Base-by-base conservation (phyloP, 768 basidiomycete species). In the Cantharellus anzutake region DNA sequence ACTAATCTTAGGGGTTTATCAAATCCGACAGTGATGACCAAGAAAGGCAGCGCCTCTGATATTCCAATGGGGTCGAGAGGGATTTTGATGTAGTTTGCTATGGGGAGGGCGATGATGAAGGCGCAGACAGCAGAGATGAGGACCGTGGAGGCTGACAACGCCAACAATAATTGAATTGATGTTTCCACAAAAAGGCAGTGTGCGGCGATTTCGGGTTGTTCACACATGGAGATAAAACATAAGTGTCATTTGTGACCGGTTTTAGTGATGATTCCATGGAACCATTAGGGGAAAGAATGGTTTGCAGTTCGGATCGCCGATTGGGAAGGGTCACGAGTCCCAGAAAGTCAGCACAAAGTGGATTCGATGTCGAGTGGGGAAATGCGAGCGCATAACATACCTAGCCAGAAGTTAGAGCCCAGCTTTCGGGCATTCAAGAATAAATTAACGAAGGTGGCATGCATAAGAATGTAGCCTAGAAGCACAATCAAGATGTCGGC, bases 1-100 rank as follows among this genome's bases (percentile, higher is more conserved):
- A 92, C 93, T 35, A 99, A 81, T 4, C 88, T 80, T 52, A 94
- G 82, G 0, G 93, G 94, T 70, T 99, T 98, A 72, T 99, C 96
- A 70, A 98, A 99, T 4, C 94, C 94, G 61, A 99, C 82, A 1
- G 92, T 96, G 70, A 94, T 94, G 41, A 99, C 93, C 55, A 98
- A 75, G 81, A 98, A 98, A 0, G 96, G 96, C 0, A 99, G 78
- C 0, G 96, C 94, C 70, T 99, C 96, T 5, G 88, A 90, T 57
- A 99, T 77, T 5, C 84, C 83, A 58, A 98, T 84, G 1, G 91
- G 90, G 69, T 98, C 93, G 65, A 99, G 83, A 20, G 83, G 84
- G 61, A 99, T 89, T 65, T 78, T 76, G 60, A 97, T 75, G 7
- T 78, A 82, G 58, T 84, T 78, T 20, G 83, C 80, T 44, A 82